Evolutionary conservation across 352 stramenopile species (phyloP), one percentile per base, ranked within the genome.

Genomic region (Phytophthora sp.): DNA sequence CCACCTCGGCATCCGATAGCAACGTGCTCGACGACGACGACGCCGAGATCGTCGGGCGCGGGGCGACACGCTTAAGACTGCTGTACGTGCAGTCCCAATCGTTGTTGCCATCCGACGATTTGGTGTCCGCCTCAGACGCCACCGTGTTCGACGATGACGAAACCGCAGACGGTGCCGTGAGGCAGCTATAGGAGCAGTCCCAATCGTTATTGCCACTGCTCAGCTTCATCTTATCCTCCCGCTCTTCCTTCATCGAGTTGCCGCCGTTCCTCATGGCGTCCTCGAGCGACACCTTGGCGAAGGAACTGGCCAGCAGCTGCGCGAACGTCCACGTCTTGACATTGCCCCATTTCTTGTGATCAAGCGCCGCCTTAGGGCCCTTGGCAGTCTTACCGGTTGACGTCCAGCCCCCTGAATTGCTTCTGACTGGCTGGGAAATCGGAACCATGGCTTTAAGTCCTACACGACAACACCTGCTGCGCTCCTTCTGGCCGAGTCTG

Each of bases 281-380:
- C 41, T 77, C 68, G 27, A 88, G 64, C 66, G 77, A 86, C 57
- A 89, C 77, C 35, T 86, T 86, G 23, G 80, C 79, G 60, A 91
- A 89, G 18, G 82, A 87, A 35, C 77, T 88, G 65, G 71, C 69
- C 54, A 93, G 52, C 57, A 91, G 53, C 46, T 91, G 82, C 1
- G 66, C 77, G 64, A 93, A 91, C 67, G 84, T 86, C 82, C 82
- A 92, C 20, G 82, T 89, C 77, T 92, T 90, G 52, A 90, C 79
- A 33, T 82, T 84, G 35, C 71, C 78, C 82, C 82, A 93, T 50
- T 74, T 77, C 21, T 77, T 71, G 63, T 56, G 31, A 46, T 69
- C 44, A 16, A 56, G 45, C 35, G 36, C 38, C 18, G n/a, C 46
- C n/a, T 66, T 68, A 42, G 65, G 53, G 16, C 31, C 57, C 47